Evolutionary conservation across 768 basidiomycete genomes (phyloP), one percentile per base, ranked within the genome.

Genomic region (Piloderma croceum): DNA sequence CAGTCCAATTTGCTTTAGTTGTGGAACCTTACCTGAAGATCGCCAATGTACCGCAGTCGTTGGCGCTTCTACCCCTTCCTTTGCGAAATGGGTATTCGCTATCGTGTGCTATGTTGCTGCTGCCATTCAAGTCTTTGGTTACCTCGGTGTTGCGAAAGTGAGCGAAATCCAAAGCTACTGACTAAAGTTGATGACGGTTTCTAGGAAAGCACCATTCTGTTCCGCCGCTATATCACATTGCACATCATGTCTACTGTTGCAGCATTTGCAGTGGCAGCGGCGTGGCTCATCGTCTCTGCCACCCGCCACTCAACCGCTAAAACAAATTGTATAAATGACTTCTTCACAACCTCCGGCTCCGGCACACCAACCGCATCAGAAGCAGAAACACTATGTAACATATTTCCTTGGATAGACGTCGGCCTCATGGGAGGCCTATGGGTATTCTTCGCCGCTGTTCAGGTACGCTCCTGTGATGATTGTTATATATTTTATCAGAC

Each of bases 371-470:
- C 50, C 43, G 48, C 61, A 36, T 58, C 61, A 23, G 51, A 53
- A 4, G 86, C 80, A 5, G 60, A 80, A 24, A 79, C 75, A 5
- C 71, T 98, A 18, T 99, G 96, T 64, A 70, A 81, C 34, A 83
- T 96, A 40, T 94, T 97, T 56, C 72, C 90, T 4, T 96, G 91
- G 89, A 86, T 90, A 7, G 86, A 88, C 52, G 69, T 96, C 11
- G 93, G 93, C 25, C 65, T 97, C 41, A 93, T 98, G 90, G 84
- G 73, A 15, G 89, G 77, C 6, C 68, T 96, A 5, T 97, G 92
- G 88, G 61, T 86, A 7, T 54, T 96, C 12, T 68, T 96, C 20
- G 76, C 74, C n/a, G 67, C 83, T 45, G 65, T 87, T 24, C 90
- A 94, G 59, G 84, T 83, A 60, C 50, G 81, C 51, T 20, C 37